Percentiles rank a stretch among this genome's conserved stretches.
phyloP scores from a whole-genome alignment of 1,284 basidiomycete genomes.

The Phylloporus sp. region DNA sequence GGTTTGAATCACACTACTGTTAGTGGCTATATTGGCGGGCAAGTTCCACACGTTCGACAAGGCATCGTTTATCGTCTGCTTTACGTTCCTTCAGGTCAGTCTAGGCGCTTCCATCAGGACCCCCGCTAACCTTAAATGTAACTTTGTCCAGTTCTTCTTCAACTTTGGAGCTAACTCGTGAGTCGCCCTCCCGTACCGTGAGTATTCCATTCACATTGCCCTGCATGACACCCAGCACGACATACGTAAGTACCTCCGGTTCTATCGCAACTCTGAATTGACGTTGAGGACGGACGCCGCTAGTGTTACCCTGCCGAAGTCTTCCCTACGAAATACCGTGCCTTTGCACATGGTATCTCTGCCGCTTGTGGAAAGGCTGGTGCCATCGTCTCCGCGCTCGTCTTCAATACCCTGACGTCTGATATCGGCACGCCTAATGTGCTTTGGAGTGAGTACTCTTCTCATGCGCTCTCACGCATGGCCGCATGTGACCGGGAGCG shows the following conservation, averaged over 20 bases:
- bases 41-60: slow-evolving; percentile 65
- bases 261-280: neutral
- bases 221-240: slow-evolving; percentile 43
- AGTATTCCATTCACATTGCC: slow-evolving; percentile 7
- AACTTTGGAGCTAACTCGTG: slow-evolving; percentile 88
- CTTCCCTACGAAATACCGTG: slow-evolving; percentile 87
- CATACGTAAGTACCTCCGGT: slow-evolving; percentile 46
- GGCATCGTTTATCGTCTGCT: slow-evolving; percentile 72
- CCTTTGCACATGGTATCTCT: slow-evolving; percentile 80
- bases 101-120: neutral
- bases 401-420: slow-evolving; percentile 72
- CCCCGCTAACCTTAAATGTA: neutral
- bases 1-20: neutral
- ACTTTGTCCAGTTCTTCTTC: slow-evolving; percentile 65
- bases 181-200: slow-evolving; percentile 25
- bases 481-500: too few species aligned
- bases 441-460: slow-evolving; percentile 61
- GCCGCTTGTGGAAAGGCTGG: slow-evolving; percentile 82
- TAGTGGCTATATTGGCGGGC: slow-evolving; percentile 65
- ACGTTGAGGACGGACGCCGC: slow-evolving; percentile 4
- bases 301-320: slow-evolving; percentile 79
- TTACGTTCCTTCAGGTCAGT: slow-evolving; percentile 59
- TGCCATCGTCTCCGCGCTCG: slow-evolving; percentile 83
- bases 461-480: slow-evolving; percentile 26
- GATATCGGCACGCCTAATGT: slow-evolving; percentile 64